Base-by-base conservation (phyloP, 2,329 filamentous ascomycete genomes). In the Colletotrichum sp. region DNA sequence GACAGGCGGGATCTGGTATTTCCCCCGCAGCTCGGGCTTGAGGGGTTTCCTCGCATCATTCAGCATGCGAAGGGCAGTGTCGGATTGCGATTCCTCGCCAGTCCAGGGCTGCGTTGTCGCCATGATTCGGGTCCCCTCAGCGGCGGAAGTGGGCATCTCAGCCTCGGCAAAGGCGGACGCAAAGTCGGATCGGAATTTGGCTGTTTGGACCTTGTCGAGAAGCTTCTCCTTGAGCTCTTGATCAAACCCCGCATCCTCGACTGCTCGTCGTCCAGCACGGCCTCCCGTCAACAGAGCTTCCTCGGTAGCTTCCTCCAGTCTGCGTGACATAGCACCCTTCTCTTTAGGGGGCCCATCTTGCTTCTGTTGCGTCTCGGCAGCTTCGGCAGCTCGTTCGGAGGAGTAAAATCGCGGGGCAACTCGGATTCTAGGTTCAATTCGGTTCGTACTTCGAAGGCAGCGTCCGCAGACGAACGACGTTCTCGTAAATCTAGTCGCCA, bases 61-160 rank as follows among this genome's bases (percentile, higher is more conserved):
- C 13, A 97, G 85, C 94, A 99, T 99, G 36, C 97, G 92, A 65
- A 98, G 86, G 26, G 95, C 93, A 1, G 94, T 90, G 83, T 98
- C 96, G 79, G 93, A 91, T 2, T 93, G 86, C 7, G 87, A 88
- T 85, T 99, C 97, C 15, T 90, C 88, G 4, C 96, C 97, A 0
- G 90, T 92, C 97, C 97, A 99, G 2, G 94, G 90, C 73, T 90
- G 86, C 8, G 93, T 91, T 0, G 90, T 88, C 2, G 95, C 95
- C 44, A 93, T 90, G 66, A 93, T 91, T 76, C 92, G 89, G 3
- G 93, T 94, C 15, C 93, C 93, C 79, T 89, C 89, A 18, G 94
- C 93, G 15, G 94, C 92, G n/a, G 90, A 89, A 6, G 89, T 82
- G 1, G 88, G 84, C 55, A 92, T 81, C 4, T 84, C 85, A 2